phyloP scores from a whole-genome alignment of 176 grass and related monocot species.

The Musa troglodytarum region DNA sequence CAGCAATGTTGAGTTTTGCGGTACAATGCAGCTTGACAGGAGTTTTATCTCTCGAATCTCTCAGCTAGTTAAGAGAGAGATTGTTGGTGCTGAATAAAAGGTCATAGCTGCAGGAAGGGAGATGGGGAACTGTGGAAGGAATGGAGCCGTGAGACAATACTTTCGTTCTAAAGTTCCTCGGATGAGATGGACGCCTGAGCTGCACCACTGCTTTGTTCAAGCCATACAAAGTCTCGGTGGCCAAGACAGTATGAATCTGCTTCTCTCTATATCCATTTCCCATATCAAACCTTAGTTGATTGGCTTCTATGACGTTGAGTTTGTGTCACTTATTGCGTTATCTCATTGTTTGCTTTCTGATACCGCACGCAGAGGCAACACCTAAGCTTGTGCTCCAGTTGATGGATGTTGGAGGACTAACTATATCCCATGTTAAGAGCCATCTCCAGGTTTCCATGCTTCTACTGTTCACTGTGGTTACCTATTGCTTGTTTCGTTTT shows the following conservation, averaged over 20 bases:
- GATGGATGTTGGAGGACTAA: conserved; percentile 74
- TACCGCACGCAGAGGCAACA: conserved; percentile 51
- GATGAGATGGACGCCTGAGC: conserved; percentile 73
- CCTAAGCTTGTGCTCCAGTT: conserved; percentile 83
- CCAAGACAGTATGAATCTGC: conserved; percentile 55
- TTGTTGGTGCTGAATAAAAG: neutral
- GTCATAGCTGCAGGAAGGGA: conserved; percentile 7
- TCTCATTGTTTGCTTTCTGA: neutral
- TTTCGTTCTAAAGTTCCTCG: conserved; percentile 74
- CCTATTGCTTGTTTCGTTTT: neutral
- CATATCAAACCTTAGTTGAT: neutral
- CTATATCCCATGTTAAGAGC: conserved; percentile 92
- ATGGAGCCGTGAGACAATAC: conserved; percentile 53
- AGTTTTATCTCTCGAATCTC: too few species aligned
- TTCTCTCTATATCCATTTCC: neutral
- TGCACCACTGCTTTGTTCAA: conserved; percentile 84
- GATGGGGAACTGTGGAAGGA: conserved; percentile 25
- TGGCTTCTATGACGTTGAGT: neutral
- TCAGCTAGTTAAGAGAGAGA: too few species aligned
- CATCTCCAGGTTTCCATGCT: conserved; percentile 60
- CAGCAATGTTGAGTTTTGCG: neutral
- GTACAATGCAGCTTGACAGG: too few species aligned
- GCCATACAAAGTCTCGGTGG: conserved; percentile 87
- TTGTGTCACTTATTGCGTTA: neutral
- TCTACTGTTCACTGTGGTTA: neutral